phyloP scores from a whole-genome alignment of 2,329 filamentous ascomycete species.

The Ramichloridium luteum region DNA sequence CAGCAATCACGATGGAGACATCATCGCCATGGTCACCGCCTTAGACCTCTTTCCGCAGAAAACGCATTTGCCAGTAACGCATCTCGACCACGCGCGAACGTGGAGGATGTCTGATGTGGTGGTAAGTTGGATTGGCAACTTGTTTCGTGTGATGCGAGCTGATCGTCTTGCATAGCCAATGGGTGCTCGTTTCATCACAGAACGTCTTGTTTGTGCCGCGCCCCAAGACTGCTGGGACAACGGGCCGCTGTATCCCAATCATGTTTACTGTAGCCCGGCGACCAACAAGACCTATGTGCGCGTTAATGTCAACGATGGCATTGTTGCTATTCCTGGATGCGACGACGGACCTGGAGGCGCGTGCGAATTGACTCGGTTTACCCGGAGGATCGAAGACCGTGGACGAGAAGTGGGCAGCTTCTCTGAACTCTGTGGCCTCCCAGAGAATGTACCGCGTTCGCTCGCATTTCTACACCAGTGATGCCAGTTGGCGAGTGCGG shows the following conservation, averaged over 20 bases:
- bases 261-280: conserved; percentile 17
- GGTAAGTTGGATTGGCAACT: conserved; percentile 3
- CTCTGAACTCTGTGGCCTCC: conserved; percentile 35
- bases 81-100: conserved; percentile 31
- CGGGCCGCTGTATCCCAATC: conserved; percentile 20
- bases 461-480: conserved; percentile 41
- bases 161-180: conserved; percentile 41
- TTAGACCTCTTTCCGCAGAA: conserved; percentile 37
- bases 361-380: conserved; percentile 37
- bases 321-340: conserved; percentile 39
- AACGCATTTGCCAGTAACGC: conserved; percentile 35
- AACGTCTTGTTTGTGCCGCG: conserved; percentile 36
- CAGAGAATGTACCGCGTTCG: conserved; percentile 26
- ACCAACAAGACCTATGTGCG: conserved; percentile 32
- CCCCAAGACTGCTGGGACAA: conserved; percentile 15
- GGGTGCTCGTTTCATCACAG: conserved; percentile 44
- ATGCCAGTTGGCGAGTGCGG: too few relatives aligned
- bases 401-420: conserved; percentile 37
- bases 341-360: conserved; percentile 35
- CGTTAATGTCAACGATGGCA: conserved; percentile 46
- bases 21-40: conserved; percentile 42
- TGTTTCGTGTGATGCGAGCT: too few relatives aligned
- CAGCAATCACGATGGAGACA: conserved; percentile 46
- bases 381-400: conserved; percentile 28
- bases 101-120: conserved; percentile 46